Conservation (phyloP, 2,329 filamentous ascomycete genomes). For the Blastomyces emzantsi region DNA sequence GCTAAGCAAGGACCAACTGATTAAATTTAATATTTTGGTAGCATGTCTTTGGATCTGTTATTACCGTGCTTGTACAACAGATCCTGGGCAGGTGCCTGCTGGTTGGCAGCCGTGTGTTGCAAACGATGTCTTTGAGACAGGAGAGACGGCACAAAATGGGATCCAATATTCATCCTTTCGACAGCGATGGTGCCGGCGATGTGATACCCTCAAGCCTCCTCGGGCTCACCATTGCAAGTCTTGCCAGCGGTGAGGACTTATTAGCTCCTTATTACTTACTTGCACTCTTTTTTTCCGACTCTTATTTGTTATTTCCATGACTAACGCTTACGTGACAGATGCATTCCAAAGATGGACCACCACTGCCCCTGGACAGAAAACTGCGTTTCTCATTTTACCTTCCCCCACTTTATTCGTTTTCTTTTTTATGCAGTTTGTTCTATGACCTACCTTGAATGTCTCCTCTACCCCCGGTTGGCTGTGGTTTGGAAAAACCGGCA, state of each 20-base stretch:
- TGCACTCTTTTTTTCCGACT: not conserved
- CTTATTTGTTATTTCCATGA: constrained; percentile 13
- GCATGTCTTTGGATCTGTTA: constrained; percentile 51
- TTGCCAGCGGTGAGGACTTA: constrained; percentile 44
- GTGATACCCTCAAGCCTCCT: constrained; percentile 52
- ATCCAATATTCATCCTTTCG: constrained; percentile 17
- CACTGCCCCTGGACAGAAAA: constrained; percentile 60
- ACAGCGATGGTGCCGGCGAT: constrained; percentile 52
- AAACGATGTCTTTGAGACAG: not conserved
- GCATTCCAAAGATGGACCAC: constrained; percentile 58
- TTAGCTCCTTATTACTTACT: not conserved
- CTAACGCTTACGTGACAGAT: constrained; percentile 31
- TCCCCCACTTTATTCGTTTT: constrained; percentile 58
- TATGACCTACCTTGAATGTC: constrained; percentile 48
- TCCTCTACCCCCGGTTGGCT: constrained; percentile 44
- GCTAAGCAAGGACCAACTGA: constrained; percentile 41
- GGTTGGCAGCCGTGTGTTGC: constrained; percentile 26
- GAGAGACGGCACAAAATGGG: constrained; percentile 12
- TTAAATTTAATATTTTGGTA: constrained; percentile 48
- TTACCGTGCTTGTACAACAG: constrained; percentile 48
- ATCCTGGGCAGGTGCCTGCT: constrained; percentile 48
- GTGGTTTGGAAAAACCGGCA: constrained; percentile 48
- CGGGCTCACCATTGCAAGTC: constrained; percentile 57
- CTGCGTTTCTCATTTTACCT: constrained; percentile 56
- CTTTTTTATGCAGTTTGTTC: constrained; percentile 50